Percentiles rank a stretch among this genome's conserved stretches.
Evolutionary conservation across 495 filamentous ascomycete genomes (phyloP).

Genomic region (Lasiosphaeria miniovina): DNA sequence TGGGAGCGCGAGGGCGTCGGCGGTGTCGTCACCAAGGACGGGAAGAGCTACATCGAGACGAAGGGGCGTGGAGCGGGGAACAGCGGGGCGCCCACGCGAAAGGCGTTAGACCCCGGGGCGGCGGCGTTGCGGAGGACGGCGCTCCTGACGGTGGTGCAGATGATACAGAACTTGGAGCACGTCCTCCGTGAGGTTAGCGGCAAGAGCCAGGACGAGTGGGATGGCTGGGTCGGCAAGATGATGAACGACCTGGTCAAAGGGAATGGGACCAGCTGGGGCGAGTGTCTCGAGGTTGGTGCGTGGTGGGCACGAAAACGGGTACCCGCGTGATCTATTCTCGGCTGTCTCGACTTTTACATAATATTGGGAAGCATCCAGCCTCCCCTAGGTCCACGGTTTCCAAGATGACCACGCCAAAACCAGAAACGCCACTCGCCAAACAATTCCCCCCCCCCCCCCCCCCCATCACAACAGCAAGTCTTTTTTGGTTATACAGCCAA

Average conservation of each 20-base stretch:
- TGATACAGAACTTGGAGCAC: slow-evolving; percentile 86
- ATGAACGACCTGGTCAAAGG: slow-evolving; percentile 78
- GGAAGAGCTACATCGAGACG: slow-evolving; percentile 49
- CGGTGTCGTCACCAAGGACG: slow-evolving; percentile 51
- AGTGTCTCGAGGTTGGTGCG: slow-evolving; percentile 90
- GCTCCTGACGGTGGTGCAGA: slow-evolving; percentile 74
- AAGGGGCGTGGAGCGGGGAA: slow-evolving; percentile 22
- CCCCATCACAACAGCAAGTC: not conserved
- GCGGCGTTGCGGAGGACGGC: slow-evolving; percentile 73
- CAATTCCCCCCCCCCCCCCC: not conserved
- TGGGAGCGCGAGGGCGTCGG: slow-evolving; percentile 80
- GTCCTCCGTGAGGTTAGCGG: slow-evolving; percentile 75
- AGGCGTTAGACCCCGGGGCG: slow-evolving; percentile 66
- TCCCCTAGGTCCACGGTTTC: not conserved
- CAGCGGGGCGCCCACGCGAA: slow-evolving; percentile 22
- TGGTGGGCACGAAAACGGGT: slow-evolving; percentile 81
- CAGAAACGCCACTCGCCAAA: not conserved
- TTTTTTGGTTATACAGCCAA: not conserved
- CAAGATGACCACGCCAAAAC: not conserved
- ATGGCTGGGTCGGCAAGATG: slow-evolving; percentile 84
- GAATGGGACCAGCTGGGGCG: slow-evolving; percentile 74
- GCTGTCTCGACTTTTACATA: not conserved
- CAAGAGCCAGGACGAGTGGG: slow-evolving; percentile 90
- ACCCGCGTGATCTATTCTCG: slow-evolving; percentile 3
- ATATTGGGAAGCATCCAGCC: not conserved